Conservation (phyloP, 345 rosid species). For the Melaleuca alternifolia region DNA sequence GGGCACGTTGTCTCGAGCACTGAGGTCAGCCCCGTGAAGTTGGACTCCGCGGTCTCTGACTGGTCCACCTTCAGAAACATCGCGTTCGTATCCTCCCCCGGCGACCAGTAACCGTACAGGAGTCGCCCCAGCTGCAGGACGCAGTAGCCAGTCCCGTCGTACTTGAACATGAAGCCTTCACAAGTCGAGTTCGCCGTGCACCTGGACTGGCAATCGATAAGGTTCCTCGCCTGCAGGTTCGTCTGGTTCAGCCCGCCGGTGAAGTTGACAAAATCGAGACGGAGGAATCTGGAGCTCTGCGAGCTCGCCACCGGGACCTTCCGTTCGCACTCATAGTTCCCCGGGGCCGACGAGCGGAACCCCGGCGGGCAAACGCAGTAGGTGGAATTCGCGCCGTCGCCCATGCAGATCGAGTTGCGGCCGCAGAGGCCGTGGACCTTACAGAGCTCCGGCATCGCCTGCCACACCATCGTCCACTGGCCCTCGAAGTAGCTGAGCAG, state of each 20-base stretch:
- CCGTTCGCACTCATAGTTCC: constrained; percentile 17
- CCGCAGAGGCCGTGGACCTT: constrained; percentile 38
- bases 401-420: constrained; percentile 38
- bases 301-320: constrained; percentile 6
- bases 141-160: constrained; percentile 42
- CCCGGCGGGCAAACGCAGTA: constrained; percentile 53
- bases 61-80: constrained; percentile 38
- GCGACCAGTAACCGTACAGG: constrained; percentile 52
- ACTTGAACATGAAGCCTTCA: constrained; percentile 42
- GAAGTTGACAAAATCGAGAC: constrained; percentile 54
- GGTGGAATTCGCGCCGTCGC: constrained; percentile 13
- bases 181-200: constrained; percentile 21
- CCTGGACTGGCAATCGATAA: constrained; percentile 18
- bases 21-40: constrained; percentile 40
- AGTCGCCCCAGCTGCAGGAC: constrained; percentile 28
- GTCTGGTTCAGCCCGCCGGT: constrained; percentile 25
- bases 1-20: constrained; percentile 51
- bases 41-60: constrained; percentile 19
- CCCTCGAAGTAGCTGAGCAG: constrained; percentile 20
- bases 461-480: constrained; percentile 34
- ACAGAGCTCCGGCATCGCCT: constrained; percentile 41
- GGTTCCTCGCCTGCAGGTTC: constrained; percentile 7
- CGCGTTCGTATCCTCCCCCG: constrained; percentile 23
- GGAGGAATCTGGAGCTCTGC: constrained; percentile 28
- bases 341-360: constrained; percentile 2